Conservation (phyloP, 805 yeast species). For the Lachancea kluyveri region DNA sequence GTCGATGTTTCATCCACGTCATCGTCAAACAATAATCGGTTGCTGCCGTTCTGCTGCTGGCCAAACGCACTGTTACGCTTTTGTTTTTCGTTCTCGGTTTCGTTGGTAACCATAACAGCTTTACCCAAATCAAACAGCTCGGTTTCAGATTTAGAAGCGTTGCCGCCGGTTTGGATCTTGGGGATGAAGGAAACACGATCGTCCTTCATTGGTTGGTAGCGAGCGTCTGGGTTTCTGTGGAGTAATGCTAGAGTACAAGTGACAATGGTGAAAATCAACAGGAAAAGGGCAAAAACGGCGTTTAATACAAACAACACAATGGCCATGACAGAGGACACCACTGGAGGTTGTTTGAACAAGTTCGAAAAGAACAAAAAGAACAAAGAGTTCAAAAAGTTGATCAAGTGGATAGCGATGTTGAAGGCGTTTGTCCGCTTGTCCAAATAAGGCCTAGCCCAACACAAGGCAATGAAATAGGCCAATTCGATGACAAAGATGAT, state of each 20-base stretch:
- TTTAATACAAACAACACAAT: conserved; percentile 83
- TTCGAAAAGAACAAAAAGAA: conserved; percentile 87
- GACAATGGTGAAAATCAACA: conserved; percentile 78
- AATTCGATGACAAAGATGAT: conserved; percentile 72
- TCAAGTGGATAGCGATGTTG: conserved; percentile 78
- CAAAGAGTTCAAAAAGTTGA: conserved; percentile 74
- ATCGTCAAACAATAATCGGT: conserved; percentile 10
- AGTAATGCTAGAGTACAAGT: conserved; percentile 81
- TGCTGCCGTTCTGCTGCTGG: conserved; percentile 4
- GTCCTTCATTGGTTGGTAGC: conserved; percentile 94
- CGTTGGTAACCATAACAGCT: conserved; percentile 33
- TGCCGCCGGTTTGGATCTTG: conserved; percentile 38
- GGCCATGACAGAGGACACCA: conserved; percentile 89
- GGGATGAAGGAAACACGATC: conserved; percentile 95
- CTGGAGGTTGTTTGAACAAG: conserved; percentile 74
- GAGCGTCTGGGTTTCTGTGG: conserved; percentile 88
- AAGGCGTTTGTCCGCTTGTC: conserved; percentile 92
- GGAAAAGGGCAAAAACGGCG: conserved; percentile 79
- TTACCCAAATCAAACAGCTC: conserved; percentile 32
- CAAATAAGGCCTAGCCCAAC: conserved; percentile 82
- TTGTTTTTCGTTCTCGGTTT: conserved; percentile 24
- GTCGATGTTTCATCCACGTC: conserved; percentile 9
- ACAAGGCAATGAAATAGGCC: conserved; percentile 54
- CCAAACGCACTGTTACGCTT: conserved; percentile 5
- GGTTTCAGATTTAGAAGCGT: conserved; percentile 23